A percentile compares a stretch with the other conserved stretches of the same genome.
These are phyloP conservation scores for Skeletonema costatum DNA, from an alignment of 108 stramenopile species.

Conservation along the genomic window DNA sequence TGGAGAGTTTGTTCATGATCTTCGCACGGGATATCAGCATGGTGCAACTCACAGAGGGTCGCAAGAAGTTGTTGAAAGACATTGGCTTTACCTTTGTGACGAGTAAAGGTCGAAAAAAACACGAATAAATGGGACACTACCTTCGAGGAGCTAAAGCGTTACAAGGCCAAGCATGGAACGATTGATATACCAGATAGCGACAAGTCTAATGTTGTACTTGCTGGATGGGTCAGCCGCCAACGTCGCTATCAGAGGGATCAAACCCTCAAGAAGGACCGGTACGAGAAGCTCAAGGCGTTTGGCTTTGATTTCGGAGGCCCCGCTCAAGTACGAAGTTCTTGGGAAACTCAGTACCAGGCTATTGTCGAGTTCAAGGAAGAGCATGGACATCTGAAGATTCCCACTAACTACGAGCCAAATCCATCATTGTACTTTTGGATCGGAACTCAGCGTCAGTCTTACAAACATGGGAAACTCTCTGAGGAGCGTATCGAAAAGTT, in stretches of 20 bases:
- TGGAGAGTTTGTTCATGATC: slow-evolving; percentile 10
- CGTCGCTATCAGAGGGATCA: not conserved
- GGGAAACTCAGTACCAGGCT: not conserved
- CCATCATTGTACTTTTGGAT: slow-evolving; percentile 11
- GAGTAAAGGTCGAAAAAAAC: not conserved
- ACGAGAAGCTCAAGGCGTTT: slow-evolving; percentile 11
- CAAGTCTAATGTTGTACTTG: not conserved
- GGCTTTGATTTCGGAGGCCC: slow-evolving; percentile 9
- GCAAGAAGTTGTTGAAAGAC: not conserved
- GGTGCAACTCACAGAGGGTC: not conserved
- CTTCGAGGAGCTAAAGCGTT: slow-evolving; percentile 5
- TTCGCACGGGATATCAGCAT: slow-evolving; percentile 1
- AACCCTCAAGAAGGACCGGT: not conserved
- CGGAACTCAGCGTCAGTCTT: not conserved
- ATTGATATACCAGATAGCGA: not conserved
- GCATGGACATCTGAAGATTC: slow-evolving; percentile 3
- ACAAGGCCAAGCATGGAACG: slow-evolving; percentile 6
- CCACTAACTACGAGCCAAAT: not conserved
- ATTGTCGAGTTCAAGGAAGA: slow-evolving; percentile 10
- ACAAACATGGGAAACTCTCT: not conserved
- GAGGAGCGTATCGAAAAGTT: slow-evolving; percentile 22
- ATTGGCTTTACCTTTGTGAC: not conserved
- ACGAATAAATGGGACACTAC: slow-evolving; percentile 6
- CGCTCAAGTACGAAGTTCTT: not conserved
- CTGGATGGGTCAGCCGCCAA: not conserved